Conservation (phyloP, 2,329 filamentous ascomycete genomes). For the Juglanconis oblonga region DNA sequence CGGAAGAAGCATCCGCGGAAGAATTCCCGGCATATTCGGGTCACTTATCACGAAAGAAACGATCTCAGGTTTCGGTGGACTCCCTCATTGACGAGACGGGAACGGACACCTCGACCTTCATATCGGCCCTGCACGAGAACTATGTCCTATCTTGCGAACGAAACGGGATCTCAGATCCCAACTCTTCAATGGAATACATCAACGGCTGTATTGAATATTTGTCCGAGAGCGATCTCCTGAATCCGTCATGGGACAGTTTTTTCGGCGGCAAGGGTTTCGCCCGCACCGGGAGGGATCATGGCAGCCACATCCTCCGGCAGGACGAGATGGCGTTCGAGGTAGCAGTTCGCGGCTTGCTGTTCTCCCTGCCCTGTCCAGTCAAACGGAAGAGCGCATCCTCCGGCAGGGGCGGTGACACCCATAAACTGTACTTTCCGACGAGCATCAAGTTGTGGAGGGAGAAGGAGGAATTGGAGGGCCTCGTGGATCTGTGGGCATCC, state of each 20-base stretch:
- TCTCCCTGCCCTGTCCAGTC: conserved; percentile 81
- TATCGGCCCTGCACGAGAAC: conserved; percentile 90
- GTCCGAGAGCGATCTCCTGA: conserved; percentile 84
- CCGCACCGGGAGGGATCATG: conserved; percentile 52
- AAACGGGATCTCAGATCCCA: conserved; percentile 43
- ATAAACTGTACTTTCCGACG: conserved; percentile 90
- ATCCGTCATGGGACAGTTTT: conserved; percentile 66
- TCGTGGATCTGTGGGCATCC: conserved; percentile 68
- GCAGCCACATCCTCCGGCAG: conserved; percentile 76
- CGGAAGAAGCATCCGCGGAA: conserved; percentile 44
- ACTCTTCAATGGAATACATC: conserved; percentile 71
- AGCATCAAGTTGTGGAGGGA: conserved; percentile 80
- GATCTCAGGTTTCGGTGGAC: conserved; percentile 67
- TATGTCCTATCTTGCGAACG: conserved; percentile 80
- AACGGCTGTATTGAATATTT: conserved; percentile 83
- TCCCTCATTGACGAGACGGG: conserved; percentile 88
- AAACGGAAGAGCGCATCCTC: conserved; percentile 55
- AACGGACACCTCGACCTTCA: conserved; percentile 86
- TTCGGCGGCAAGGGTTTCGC: conserved; percentile 59
- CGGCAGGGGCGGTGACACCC: conserved; percentile 56
- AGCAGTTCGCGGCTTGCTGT: conserved; percentile 81
- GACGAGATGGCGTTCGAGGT: conserved; percentile 94
- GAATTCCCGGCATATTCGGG: conserved; percentile 58
- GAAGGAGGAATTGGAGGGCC: conserved; percentile 75
- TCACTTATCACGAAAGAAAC: conserved; percentile 55